phyloP scores from a whole-genome alignment of 441 rosid species.

The Syzygium malaccense region DNA sequence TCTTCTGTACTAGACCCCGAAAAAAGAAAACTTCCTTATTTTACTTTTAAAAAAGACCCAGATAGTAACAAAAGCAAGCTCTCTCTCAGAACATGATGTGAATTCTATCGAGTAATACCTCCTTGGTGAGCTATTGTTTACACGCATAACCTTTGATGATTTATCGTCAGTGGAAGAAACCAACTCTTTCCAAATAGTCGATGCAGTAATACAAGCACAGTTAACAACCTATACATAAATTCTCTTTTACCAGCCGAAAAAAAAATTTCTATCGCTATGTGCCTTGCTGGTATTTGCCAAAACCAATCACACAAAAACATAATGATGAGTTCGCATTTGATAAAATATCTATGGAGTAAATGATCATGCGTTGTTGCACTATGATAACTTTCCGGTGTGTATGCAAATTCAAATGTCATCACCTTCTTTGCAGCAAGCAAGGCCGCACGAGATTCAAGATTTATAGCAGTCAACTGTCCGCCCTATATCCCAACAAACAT shows the following conservation, averaged over 20 bases:
- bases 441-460: constrained; percentile 72
- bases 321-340: neutral
- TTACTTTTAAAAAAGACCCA: no score
- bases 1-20: no score
- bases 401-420: neutral
- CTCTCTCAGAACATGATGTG: neutral
- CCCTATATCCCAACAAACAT: constrained; percentile 38
- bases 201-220: neutral
- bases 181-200: neutral
- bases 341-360: neutral
- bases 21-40: no score
- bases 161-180: neutral
- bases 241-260: neutral
- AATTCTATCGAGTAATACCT: neutral
- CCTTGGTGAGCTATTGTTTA: neutral
- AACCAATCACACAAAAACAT: neutral
- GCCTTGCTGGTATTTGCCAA: neutral
- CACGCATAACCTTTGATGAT: neutral
- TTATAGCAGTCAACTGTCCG: constrained; percentile 64
- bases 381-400: neutral
- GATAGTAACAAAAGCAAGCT: neutral
- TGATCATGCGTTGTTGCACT: neutral
- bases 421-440: no score
- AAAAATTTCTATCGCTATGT: neutral
- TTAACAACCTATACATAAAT: neutral